Percentiles rank a stretch among this genome's conserved stretches.
phyloP scores from a whole-genome alignment of 495 filamentous ascomycete species.

The Tetracladium setigerum region DNA sequence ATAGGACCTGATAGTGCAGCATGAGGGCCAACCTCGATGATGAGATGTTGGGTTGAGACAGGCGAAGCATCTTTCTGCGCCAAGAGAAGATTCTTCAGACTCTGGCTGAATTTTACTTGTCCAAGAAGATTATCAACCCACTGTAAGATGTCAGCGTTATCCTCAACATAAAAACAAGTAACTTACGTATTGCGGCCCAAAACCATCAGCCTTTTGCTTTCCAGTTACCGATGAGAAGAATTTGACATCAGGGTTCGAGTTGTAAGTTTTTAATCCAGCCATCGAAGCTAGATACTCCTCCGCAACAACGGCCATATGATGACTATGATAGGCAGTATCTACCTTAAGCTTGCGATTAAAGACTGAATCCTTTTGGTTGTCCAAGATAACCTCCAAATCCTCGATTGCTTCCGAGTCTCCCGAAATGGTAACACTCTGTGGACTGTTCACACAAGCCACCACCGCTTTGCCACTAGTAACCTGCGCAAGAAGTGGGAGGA shows the following conservation, averaged over 20 bases:
- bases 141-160: slow-evolving; percentile 33
- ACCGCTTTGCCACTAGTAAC: slow-evolving; percentile 9
- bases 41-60: slow-evolving; percentile 13
- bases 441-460: slow-evolving; percentile 49
- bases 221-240: slow-evolving; percentile 35
- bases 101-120: slow-evolving; percentile 35
- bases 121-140: slow-evolving; percentile 49
- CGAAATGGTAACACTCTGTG: slow-evolving; percentile 50
- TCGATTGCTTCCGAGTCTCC: slow-evolving; percentile 40
- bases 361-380: slow-evolving; percentile 29
- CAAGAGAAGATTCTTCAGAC: not conserved
- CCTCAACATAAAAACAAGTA: too few relatives aligned
- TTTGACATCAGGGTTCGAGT: slow-evolving; percentile 12
- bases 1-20: slow-evolving; percentile 52
- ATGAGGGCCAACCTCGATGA: slow-evolving; percentile 62
- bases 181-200: slow-evolving; percentile 22
- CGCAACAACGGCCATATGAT: slow-evolving; percentile 45
- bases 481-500: slow-evolving; percentile 25
- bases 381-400: slow-evolving; percentile 35
- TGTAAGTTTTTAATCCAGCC: not conserved
- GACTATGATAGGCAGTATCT: slow-evolving; percentile 56
- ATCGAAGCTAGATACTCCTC: slow-evolving; percentile 24
- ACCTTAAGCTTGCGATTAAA: slow-evolving; percentile 48
- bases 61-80: slow-evolving; percentile 25
- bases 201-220: not conserved